Conservation (phyloP, 2,329 filamentous ascomycete genomes). For the Pestalotiopsis sp. region DNA sequence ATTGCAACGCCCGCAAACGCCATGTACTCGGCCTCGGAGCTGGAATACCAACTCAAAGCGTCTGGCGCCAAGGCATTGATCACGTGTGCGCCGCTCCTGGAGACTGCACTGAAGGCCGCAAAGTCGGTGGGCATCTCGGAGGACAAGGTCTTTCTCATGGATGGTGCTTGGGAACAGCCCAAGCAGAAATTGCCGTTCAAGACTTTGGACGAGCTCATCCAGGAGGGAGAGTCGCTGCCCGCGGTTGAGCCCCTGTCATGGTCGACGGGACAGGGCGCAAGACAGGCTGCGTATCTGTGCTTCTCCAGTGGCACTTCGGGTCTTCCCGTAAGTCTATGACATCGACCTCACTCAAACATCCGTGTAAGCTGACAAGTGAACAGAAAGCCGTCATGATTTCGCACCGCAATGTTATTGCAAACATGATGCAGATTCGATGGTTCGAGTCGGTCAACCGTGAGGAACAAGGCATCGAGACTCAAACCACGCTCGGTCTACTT, state of each 20-base stretch:
- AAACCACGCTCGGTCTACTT: conserved; percentile 63
- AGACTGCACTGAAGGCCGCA: conserved; percentile 64
- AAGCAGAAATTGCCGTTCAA: conserved; percentile 53
- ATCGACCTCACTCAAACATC: background rate
- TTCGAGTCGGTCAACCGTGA: conserved; percentile 39
- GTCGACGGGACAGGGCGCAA: conserved; percentile 61
- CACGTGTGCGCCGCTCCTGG: conserved; percentile 67
- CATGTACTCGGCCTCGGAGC: conserved; percentile 66
- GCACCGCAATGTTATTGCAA: conserved; percentile 75
- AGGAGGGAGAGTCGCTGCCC: conserved; percentile 54
- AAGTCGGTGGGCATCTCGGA: conserved; percentile 62
- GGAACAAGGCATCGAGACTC: conserved; percentile 30
- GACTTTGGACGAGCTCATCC: conserved; percentile 65
- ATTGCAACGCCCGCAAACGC: conserved; percentile 72
- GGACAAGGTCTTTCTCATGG: conserved; percentile 66
- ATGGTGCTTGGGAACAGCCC: conserved; percentile 37
- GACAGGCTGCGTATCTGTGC: conserved; percentile 70
- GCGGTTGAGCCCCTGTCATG: conserved; percentile 55
- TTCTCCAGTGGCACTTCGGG: conserved; percentile 77
- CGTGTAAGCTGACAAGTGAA: background rate
- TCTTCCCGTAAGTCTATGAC: conserved; percentile 55
- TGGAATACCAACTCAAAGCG: conserved; percentile 68
- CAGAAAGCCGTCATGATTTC: conserved; percentile 81
- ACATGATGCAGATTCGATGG: conserved; percentile 63
- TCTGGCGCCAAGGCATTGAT: conserved; percentile 69